These are phyloP conservation scores for Pneumocystis murina DNA, from an alignment of 1,139 yeast genomes.

Conservation along the genomic window DNA sequence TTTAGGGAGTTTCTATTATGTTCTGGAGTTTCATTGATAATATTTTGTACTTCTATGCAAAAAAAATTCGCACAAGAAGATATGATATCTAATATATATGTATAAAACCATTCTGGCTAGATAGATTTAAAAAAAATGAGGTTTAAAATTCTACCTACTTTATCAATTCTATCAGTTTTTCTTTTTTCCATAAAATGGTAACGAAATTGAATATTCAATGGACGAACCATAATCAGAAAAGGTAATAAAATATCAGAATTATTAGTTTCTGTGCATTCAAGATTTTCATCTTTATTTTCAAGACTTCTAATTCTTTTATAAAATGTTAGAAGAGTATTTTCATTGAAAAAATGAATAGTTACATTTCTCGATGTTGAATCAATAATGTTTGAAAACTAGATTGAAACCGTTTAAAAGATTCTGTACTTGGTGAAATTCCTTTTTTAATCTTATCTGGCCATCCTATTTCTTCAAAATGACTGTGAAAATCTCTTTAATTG, in stretches of 20 bases:
- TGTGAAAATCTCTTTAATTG: constrained; percentile 8
- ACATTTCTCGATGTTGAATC: not conserved
- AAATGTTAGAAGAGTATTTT: not conserved
- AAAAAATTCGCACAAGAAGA: constrained; percentile 29
- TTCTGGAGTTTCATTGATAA: constrained; percentile 14
- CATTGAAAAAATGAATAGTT: not conserved
- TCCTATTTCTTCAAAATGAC: constrained; percentile 9
- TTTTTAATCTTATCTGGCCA: constrained; percentile 11
- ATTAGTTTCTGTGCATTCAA: constrained; percentile 14
- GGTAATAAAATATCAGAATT: constrained; percentile 45
- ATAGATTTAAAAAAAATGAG: not conserved
- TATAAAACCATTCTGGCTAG: constrained; percentile 59
- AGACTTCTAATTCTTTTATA: not conserved
- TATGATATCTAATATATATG: constrained; percentile 40
- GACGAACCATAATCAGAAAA: constrained; percentile 39
- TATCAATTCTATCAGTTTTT: constrained; percentile 54
- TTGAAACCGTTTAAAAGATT: constrained; percentile 2
- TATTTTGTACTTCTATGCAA: constrained; percentile 25
- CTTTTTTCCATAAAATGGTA: constrained; percentile 54
- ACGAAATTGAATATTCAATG: constrained; percentile 46
- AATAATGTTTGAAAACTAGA: not conserved
- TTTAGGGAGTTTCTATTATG: constrained; percentile 22
- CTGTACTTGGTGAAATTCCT: constrained; percentile 8
- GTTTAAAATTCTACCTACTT: constrained; percentile 17
- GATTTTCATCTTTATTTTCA: not conserved